Evolutionary conservation across 2,329 filamentous ascomycete species (phyloP).

Genomic region (Anisogramma anomala): DNA sequence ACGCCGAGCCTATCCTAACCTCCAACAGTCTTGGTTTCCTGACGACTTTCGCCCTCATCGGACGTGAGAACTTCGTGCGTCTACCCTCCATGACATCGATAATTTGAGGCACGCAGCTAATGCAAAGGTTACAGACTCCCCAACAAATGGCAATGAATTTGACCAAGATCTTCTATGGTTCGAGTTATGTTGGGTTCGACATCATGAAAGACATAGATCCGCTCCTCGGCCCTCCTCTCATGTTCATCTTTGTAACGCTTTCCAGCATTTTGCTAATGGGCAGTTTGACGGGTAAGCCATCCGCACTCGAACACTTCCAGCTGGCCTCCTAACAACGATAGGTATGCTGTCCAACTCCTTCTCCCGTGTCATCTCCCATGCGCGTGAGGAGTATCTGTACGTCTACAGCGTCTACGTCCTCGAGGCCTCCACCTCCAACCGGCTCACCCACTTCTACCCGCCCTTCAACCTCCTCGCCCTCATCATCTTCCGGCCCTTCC

Average conservation of each 20-base stretch:
- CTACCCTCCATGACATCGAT: background rate
- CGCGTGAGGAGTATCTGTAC: constrained; percentile 66
- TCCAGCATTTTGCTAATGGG: constrained; percentile 72
- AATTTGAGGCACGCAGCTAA: background rate
- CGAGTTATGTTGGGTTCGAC: constrained; percentile 62
- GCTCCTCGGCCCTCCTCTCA: constrained; percentile 47
- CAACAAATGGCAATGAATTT: constrained; percentile 58
- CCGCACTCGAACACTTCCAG: no score
- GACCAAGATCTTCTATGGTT: constrained; percentile 72
- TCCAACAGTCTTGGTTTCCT: constrained; percentile 54
- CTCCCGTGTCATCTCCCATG: constrained; percentile 50
- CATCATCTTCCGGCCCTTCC: constrained; percentile 58
- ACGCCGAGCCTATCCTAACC: background rate
- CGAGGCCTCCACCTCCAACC: constrained; percentile 55
- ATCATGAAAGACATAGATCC: constrained; percentile 50
- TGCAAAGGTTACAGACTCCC: constrained; percentile 33
- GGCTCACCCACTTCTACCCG: constrained; percentile 58
- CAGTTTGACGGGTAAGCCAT: constrained; percentile 44
- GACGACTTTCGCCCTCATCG: constrained; percentile 72
- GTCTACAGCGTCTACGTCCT: constrained; percentile 58
- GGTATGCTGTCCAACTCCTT: constrained; percentile 70
- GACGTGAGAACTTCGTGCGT: constrained; percentile 48
- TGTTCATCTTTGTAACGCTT: constrained; percentile 64
- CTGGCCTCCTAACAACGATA: background rate
- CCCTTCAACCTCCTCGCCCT: constrained; percentile 66